phyloP scores from a whole-genome alignment of 495 filamentous ascomycete genomes.

The Penicillium cinerascens region DNA sequence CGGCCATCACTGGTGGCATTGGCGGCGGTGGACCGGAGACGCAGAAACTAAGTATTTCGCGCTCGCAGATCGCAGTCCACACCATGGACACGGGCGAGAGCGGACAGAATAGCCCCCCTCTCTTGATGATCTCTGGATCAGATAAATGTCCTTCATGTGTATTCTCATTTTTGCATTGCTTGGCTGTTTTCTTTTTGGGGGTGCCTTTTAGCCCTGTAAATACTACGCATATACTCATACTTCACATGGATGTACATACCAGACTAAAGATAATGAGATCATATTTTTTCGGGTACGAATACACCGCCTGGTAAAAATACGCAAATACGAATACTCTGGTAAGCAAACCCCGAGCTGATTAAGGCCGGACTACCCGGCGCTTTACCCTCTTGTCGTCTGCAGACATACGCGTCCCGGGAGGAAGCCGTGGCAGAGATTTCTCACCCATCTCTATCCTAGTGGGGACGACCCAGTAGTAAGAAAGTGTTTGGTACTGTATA shows the following conservation, averaged over 20 bases:
- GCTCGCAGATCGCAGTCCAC: slow-evolving; percentile 23
- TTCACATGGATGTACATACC: not conserved
- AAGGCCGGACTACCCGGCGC: too few relatives aligned
- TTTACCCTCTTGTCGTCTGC: not conserved
- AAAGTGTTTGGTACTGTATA: too few relatives aligned
- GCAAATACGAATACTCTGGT: not conserved
- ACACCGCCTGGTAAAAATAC: not conserved
- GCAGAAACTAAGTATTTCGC: slow-evolving; percentile 30
- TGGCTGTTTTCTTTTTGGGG: not conserved
- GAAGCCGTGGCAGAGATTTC: not conserved
- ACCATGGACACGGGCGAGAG: slow-evolving; percentile 5
- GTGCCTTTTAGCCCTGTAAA: not conserved
- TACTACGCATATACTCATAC: not conserved
- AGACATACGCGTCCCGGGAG: not conserved
- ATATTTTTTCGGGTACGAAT: too few relatives aligned
- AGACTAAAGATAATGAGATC: not conserved
- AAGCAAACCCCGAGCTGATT: not conserved
- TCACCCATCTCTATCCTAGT: not conserved
- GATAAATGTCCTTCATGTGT: not conserved
- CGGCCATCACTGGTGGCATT: slow-evolving; percentile 36
- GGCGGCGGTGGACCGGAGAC: slow-evolving; percentile 27
- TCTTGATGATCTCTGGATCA: not conserved
- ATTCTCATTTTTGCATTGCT: slow-evolving; percentile 2
- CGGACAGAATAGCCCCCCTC: slow-evolving; percentile 11
- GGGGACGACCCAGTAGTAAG: too few relatives aligned